Conservation (phyloP, 2,329 filamentous ascomycete genomes). For the Aspergillaceae sp. region DNA sequence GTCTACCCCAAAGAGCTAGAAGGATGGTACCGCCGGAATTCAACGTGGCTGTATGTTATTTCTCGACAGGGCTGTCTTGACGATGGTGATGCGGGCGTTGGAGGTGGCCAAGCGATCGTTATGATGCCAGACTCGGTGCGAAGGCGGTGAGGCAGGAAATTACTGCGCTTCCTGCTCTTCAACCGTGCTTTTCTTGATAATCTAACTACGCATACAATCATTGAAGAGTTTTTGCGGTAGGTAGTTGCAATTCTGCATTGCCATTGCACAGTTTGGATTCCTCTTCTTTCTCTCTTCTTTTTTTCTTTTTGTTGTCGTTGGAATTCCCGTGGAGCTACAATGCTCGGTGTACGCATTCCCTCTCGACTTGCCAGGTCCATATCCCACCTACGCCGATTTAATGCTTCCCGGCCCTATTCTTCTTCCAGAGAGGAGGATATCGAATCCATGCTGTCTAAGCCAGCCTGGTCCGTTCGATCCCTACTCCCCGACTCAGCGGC, state of each 20-base stretch:
- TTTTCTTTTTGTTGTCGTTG: background rate
- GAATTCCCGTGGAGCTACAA: background rate
- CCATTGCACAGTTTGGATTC: background rate
- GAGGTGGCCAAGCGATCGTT: slow-evolving; percentile 8
- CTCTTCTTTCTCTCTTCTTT: slow-evolving; percentile 5
- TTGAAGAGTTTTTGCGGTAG: no score
- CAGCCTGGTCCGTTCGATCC: slow-evolving; percentile 75
- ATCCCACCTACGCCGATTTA: slow-evolving; percentile 2
- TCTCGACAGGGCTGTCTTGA: background rate
- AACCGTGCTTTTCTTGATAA: no score
- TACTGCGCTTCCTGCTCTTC: no score
- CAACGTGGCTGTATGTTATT: background rate
- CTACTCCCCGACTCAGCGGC: slow-evolving; percentile 50
- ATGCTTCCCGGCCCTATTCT: slow-evolving; percentile 15
- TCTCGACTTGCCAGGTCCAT: slow-evolving; percentile 10
- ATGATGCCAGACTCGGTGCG: background rate
- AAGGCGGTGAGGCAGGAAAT: background rate
- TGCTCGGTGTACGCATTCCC: slow-evolving; percentile 10
- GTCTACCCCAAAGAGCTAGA: slow-evolving; percentile 1
- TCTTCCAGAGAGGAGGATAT: slow-evolving; percentile 19
- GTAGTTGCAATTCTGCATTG: background rate
- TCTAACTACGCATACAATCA: no score
- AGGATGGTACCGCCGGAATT: slow-evolving; percentile 2
- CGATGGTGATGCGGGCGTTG: slow-evolving; percentile 4
- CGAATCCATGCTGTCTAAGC: slow-evolving; percentile 53